These are phyloP conservation scores for Ophiocordyceps camponoti-floridani DNA, from an alignment of 2,329 filamentous ascomycete species.

Conservation along the genomic window DNA sequence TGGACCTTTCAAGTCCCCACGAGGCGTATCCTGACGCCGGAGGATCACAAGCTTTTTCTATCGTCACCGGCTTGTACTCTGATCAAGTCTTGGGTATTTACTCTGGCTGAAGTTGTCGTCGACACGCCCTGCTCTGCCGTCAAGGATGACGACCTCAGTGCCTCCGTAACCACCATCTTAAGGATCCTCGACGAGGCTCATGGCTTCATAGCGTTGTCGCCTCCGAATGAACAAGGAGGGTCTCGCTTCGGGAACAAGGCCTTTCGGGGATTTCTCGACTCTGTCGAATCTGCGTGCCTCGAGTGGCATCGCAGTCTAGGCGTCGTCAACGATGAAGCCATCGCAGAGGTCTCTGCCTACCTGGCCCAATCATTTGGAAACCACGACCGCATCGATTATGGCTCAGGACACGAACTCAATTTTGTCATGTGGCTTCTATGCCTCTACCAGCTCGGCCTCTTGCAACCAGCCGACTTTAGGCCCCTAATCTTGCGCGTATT, in stretches of 20 bases:
- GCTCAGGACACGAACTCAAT: conserved; percentile 92
- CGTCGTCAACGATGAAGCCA: conserved; percentile 30
- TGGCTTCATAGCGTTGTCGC: conserved; percentile 46
- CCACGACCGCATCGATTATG: conserved; percentile 78
- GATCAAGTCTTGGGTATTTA: conserved; percentile 71
- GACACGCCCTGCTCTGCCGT: conserved; percentile 49
- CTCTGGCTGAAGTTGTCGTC: conserved; percentile 63
- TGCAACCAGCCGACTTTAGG: conserved; percentile 50
- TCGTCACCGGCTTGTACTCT: conserved; percentile 58
- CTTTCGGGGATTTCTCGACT: conserved; percentile 68
- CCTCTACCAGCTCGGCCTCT: conserved; percentile 57
- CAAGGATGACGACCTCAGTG: conserved; percentile 36
- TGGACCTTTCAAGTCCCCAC: conserved; percentile 49
- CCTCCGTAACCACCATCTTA: conserved; percentile 44
- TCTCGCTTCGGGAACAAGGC: conserved; percentile 90
- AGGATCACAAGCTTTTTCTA: conserved; percentile 70
- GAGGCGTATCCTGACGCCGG: conserved; percentile 62
- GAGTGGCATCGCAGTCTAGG: conserved; percentile 49
- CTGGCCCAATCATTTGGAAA: conserved; percentile 75
- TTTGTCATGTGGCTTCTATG: conserved; percentile 95
- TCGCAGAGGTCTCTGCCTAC: conserved; percentile 62
- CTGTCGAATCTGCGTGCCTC: conserved; percentile 34
- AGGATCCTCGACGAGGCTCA: conserved; percentile 53
- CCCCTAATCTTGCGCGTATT: conserved; percentile 64
- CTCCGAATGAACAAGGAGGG: conserved; percentile 70